Evolutionary conservation across 2,329 filamentous ascomycete genomes (phyloP), one percentile per base, ranked within the genome.

Genomic region (Teratosphaeriaceae sp.): DNA sequence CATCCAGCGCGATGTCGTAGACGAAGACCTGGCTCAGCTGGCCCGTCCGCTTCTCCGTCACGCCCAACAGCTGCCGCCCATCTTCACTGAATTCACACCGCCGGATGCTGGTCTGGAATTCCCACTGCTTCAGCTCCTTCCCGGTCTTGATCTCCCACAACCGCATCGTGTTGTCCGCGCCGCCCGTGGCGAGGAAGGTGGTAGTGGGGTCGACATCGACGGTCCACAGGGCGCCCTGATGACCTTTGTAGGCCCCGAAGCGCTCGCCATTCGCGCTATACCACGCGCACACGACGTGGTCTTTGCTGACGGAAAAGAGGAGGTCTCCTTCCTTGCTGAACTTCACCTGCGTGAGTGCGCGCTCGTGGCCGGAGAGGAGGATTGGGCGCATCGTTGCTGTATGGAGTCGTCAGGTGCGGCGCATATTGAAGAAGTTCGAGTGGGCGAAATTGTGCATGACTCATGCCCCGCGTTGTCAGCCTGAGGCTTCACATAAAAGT

Each of bases 1-100:
- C 78, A 63, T 94, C 88, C 54, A 82, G 79, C 67, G 80, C 82
- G 75, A 98, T 85, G 65, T 95, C 86, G 63, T 94, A 78, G 52
- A 97, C 88, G 50, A 90, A 83, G 61, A 98, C 96, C 56, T 89
- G 94, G 64, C 87, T 88, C 54, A 97, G 76, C 71, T 88, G 90
- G 56, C 92, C 92, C 80, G 94, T 95, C 61, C 92, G 88, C 84
- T 96, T 95, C 75, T 98, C 92, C 42, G 92, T 98, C 51, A 98
- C 89, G 51, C 88, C 90, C 53, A 98, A 75, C 59, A 98, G 76
- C 71, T 86, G 80, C 62, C 79, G 84, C 61, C 90, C 92, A 69
- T 98, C 92, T 61, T 94, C 85, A 65, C 82, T 89, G 75, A 98
- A 98, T 72, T 96, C 90, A 66, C 95, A 89, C 60, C 92, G 82